phyloP scores from a whole-genome alignment of 2,329 filamentous ascomycete genomes.

The Kalmusia sp. region DNA sequence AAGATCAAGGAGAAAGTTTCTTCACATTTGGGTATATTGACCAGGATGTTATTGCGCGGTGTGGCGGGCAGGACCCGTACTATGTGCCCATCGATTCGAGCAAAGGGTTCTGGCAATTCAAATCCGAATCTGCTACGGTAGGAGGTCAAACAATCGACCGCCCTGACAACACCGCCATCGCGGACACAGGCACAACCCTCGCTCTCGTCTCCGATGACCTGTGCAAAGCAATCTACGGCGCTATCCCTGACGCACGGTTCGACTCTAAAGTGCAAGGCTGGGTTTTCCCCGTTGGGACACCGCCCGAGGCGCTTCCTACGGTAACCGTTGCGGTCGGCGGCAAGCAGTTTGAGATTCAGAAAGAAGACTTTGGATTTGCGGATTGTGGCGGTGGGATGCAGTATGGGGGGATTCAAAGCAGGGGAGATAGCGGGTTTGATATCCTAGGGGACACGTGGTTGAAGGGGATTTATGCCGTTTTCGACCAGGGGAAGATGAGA shows the following conservation, averaged over 20 bases:
- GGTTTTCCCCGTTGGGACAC: slow-evolving; percentile 64
- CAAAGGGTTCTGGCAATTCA: slow-evolving; percentile 73
- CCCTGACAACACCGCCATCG: slow-evolving; percentile 69
- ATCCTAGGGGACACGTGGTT: slow-evolving; percentile 70
- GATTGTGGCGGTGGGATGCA: slow-evolving; percentile 61
- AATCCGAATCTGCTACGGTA: slow-evolving; percentile 63
- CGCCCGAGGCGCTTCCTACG: slow-evolving; percentile 62
- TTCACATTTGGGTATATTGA: slow-evolving; percentile 80
- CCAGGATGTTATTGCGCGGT: slow-evolving; percentile 62
- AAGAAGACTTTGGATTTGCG: slow-evolving; percentile 68
- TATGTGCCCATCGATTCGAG: slow-evolving; percentile 70
- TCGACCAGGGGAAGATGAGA: slow-evolving; percentile 66
- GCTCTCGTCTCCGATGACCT: slow-evolving; percentile 68
- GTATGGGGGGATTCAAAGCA: slow-evolving; percentile 72
- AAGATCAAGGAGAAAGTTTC: slow-evolving; percentile 61
- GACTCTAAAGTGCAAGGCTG: slow-evolving; percentile 66
- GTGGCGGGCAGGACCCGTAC: slow-evolving; percentile 61
- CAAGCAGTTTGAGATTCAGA: slow-evolving; percentile 66
- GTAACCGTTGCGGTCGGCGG: slow-evolving; percentile 70
- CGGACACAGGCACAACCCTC: slow-evolving; percentile 75
- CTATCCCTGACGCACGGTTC: slow-evolving; percentile 66
- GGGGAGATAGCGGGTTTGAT: slow-evolving; percentile 63
- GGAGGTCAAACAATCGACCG: slow-evolving; percentile 62
- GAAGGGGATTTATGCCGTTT: slow-evolving; percentile 70
- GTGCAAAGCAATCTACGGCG: slow-evolving; percentile 67